Evolutionary conservation across 106 monocot species (phyloP).

Genomic region (Cymbidium sinense): DNA sequence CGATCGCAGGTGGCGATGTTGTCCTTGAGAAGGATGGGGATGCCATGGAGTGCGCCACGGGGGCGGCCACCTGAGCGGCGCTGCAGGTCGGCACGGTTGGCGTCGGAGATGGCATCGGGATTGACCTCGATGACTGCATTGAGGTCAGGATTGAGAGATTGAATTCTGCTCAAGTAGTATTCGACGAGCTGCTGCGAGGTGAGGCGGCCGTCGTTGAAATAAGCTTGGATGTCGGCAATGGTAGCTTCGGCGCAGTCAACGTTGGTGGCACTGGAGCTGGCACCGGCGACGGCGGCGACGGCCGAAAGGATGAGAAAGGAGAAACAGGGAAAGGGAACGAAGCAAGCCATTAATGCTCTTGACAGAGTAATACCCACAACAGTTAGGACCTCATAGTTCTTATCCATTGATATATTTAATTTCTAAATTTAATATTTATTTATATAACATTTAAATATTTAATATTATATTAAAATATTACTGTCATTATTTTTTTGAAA

Average conservation of each 20-base stretch:
- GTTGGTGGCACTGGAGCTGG: not conserved
- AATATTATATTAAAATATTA: too few relatives aligned
- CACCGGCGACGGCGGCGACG: not conserved
- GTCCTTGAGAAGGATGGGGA: slow-evolving; percentile 59
- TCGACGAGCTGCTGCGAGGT: slow-evolving; percentile 28
- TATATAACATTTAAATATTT: too few relatives aligned
- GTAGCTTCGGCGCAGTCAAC: slow-evolving; percentile 42
- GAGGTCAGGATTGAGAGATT: slow-evolving; percentile 28
- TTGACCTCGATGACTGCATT: slow-evolving; percentile 51
- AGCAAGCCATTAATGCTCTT: not conserved
- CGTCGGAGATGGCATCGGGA: slow-evolving; percentile 37
- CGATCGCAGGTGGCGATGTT: slow-evolving; percentile 41
- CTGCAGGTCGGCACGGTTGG: slow-evolving; percentile 29
- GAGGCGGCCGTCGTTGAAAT: slow-evolving; percentile 25
- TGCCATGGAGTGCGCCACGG: slow-evolving; percentile 11
- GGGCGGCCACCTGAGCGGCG: not conserved
- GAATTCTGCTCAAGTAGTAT: slow-evolving; percentile 18
- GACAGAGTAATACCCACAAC: too few relatives aligned
- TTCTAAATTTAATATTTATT: too few relatives aligned
- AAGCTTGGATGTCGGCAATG: slow-evolving; percentile 34
- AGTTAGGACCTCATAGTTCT: too few relatives aligned
- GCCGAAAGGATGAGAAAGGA: not conserved
- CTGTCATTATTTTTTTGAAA: too few relatives aligned
- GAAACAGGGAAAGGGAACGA: not conserved
- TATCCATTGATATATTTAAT: too few relatives aligned